Conservation (phyloP, 352 stramenopile species). For the Thalassiosira hispida region DNA sequence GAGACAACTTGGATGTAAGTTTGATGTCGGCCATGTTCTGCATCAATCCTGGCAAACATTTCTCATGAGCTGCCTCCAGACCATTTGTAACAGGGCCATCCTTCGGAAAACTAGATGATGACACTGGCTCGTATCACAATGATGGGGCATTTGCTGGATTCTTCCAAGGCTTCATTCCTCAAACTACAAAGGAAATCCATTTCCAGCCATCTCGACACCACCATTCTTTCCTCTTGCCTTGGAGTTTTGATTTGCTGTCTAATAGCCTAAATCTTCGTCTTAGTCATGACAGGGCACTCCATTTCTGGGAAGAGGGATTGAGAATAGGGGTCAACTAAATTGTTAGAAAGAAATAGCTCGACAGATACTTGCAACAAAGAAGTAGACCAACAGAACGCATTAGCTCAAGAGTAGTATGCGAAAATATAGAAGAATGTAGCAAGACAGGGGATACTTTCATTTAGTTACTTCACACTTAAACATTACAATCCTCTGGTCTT, state of each 20-base stretch:
- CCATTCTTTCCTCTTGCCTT: conserved; percentile 41
- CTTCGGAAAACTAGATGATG: conserved; percentile 33
- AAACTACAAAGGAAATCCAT: conserved; percentile 1
- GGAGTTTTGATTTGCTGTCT: conserved; percentile 37
- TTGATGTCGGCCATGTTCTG: not conserved
- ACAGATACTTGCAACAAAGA: no score
- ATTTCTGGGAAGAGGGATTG: conserved; percentile 47
- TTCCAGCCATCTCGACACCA: conserved; percentile 6
- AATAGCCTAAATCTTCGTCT: conserved; percentile 45
- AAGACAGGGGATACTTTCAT: no score
- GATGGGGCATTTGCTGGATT: conserved; percentile 54
- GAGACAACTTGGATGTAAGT: conserved; percentile 59
- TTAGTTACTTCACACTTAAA: no score
- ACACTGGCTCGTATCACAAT: conserved; percentile 41
- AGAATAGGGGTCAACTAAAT: conserved; percentile 14
- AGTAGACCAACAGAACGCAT: no score
- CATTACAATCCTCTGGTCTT: no score
- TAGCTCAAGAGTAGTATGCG: no score
- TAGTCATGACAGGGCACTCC: conserved; percentile 17
- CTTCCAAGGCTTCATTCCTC: conserved; percentile 17
- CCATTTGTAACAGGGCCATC: conserved; percentile 48
- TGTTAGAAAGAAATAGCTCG: no score
- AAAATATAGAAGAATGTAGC: no score
- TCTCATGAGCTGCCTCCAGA: conserved; percentile 9
- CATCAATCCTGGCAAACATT: not conserved